Percentiles rank a stretch among this genome's conserved stretches.
phyloP scores from a whole-genome alignment of 352 stramenopile species.

The Phytopythium mirpurense region DNA sequence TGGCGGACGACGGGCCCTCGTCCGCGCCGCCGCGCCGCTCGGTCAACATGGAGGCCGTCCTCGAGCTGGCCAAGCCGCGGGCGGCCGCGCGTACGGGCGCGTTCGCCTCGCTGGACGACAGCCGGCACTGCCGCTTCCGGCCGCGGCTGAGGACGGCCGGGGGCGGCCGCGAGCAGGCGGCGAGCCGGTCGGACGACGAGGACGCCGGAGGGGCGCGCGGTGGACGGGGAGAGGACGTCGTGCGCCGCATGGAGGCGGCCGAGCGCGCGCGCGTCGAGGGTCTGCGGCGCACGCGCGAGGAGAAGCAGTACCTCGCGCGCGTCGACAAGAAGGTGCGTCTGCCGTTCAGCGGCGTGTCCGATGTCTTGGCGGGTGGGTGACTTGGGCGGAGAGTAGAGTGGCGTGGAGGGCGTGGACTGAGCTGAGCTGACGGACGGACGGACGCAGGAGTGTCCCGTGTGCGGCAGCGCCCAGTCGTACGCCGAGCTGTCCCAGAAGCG shows the following conservation, averaged over 20 bases:
- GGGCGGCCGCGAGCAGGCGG: constrained; percentile 10
- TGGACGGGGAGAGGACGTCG: constrained; percentile 47
- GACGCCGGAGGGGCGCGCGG: constrained; percentile 13
- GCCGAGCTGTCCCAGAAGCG: constrained; percentile 73
- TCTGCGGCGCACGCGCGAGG: constrained; percentile 53
- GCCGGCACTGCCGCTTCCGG: constrained; percentile 47
- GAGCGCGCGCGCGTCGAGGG: constrained; percentile 53
- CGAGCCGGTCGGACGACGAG: constrained; percentile 42
- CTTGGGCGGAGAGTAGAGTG: no score
- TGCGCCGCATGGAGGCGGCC: constrained; percentile 66
- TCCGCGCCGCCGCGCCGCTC: constrained; percentile 5
- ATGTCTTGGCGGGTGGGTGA: no score
- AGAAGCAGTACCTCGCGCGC: constrained; percentile 42
- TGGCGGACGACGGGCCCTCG: constrained; percentile 13
- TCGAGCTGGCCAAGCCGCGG: constrained; percentile 33
- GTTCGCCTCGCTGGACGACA: constrained; percentile 58
- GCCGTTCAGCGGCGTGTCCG: no score
- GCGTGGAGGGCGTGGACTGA: no score
- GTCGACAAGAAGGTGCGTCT: constrained; percentile 62
- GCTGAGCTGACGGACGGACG: no score
- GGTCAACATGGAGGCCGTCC: constrained; percentile 32
- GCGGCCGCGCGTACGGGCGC: neutral
- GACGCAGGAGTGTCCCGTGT: constrained; percentile 51
- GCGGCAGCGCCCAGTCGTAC: constrained; percentile 69
- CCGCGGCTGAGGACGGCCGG: constrained; percentile 26